Base-by-base conservation (phyloP, 345 rosid genomes). In the Dovyalis caffra region DNA sequence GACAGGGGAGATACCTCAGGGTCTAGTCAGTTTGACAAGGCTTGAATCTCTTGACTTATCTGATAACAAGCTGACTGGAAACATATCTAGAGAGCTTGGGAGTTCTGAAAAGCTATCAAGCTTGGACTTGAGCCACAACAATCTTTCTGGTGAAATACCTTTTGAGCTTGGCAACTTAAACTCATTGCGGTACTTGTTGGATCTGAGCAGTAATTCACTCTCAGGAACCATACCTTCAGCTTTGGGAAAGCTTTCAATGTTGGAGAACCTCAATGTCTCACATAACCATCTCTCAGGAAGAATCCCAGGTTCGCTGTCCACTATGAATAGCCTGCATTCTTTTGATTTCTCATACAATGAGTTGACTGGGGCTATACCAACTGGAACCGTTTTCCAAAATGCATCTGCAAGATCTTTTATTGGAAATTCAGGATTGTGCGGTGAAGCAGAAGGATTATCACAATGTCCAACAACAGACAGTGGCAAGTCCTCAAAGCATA, bases 131-230 rank as follows among this genome's bases (percentile, higher is more conserved):
- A 87, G 92, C 75, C 87, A 66, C 82, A 91, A 91, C 81, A 77
- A 68, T 73, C 75, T 91, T 58, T 83, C 82, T 3, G 92, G 93
- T 33, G 74, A 67, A 64, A 86, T 89, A 58, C 87, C 96, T 4
- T 35, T 37, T 0, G 82, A 83, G 79, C 76, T 91, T 0, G 88
- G 89, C 11, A 85, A 81, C 75, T 83, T 91, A 60, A 20, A 74
- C 1, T 26, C 45, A 3, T 40, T 91, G 79, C 87, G 77, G 82
- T 77, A 62, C 77, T 21, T 78, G 37, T 70, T 91, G 71, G 93
- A 89, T 69, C 90, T 91, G 43, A 88, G 96, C 79, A 83, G 90
- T 85, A 91, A 91, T 83, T 84, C 79, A 21, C 83, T 91, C 69
- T 86, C 88, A 3, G 91, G 90, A 63, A 31, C 68, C 35, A 89